These are phyloP conservation scores for Coemansia sp. DNA, from an alignment of 192 early-diverging fungal species.

Conservation along the genomic window DNA sequence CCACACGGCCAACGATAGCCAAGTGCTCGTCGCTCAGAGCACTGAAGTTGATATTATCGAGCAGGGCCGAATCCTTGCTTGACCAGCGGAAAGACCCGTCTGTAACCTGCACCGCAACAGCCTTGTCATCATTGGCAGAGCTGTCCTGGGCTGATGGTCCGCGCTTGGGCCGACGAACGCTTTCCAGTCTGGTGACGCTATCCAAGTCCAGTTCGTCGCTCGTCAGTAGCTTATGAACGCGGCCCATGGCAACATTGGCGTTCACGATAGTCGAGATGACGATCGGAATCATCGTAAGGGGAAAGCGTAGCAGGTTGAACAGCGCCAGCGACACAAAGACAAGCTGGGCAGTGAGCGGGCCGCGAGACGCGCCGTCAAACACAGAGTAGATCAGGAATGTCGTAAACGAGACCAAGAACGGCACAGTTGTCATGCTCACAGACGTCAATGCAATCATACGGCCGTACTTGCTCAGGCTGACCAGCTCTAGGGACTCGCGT, in stretches of 20 bases:
- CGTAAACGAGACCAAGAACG: conserved; percentile 86
- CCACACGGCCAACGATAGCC: conserved; percentile 72
- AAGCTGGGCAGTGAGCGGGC: conserved; percentile 65
- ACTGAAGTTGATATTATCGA: conserved; percentile 45
- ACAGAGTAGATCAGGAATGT: conserved; percentile 81
- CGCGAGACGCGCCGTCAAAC: conserved; percentile 59
- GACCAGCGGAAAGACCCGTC: conserved; percentile 61
- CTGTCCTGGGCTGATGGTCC: background rate
- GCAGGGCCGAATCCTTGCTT: conserved; percentile 29
- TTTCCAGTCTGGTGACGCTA: conserved; percentile 60
- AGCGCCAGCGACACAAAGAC: conserved; percentile 90
- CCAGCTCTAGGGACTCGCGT: conserved; percentile 78
- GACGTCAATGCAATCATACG: conserved; percentile 66
- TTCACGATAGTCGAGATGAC: conserved; percentile 79
- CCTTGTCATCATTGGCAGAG: background rate
- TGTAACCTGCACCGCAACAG: conserved; percentile 52
- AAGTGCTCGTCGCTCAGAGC: conserved; percentile 55
- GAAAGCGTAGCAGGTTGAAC: conserved; percentile 95
- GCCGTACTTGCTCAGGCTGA: conserved; percentile 78
- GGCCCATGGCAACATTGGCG: conserved; percentile 80
- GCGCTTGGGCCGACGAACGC: background rate
- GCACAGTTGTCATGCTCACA: conserved; percentile 86
- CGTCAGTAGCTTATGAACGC: conserved; percentile 78
- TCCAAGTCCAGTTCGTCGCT: conserved; percentile 79
- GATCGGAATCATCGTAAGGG: conserved; percentile 81